Evolutionary conservation across 2,329 filamentous ascomycete genomes (phyloP).

Genomic region (Nothomitra cinnamomea): DNA sequence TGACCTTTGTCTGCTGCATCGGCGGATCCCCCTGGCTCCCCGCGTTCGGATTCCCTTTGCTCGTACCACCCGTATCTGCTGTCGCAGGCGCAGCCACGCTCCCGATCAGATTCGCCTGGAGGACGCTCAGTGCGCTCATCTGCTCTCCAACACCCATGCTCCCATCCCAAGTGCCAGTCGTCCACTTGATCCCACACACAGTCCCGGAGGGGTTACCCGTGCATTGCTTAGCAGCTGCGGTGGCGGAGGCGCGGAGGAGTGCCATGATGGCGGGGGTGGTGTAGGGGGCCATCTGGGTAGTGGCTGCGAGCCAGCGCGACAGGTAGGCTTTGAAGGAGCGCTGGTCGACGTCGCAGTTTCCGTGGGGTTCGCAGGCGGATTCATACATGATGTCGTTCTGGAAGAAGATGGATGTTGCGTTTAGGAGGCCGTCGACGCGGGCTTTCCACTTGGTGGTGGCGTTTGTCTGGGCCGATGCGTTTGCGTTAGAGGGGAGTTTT

Average conservation of each 20-base stretch:
- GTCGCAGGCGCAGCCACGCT: conserved; percentile 31
- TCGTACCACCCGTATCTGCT: conserved; percentile 38
- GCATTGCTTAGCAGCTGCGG: conserved; percentile 44
- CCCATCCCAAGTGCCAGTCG: conserved; percentile 31
- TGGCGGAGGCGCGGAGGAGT: conserved; percentile 38
- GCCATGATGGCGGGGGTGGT: conserved; percentile 39
- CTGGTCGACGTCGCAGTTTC: conserved; percentile 53
- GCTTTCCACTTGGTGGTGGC: conserved; percentile 20
- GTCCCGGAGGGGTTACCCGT: conserved; percentile 37
- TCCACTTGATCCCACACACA: conserved; percentile 49
- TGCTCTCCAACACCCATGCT: conserved; percentile 48
- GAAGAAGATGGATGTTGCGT: conserved; percentile 38
- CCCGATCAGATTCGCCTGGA: conserved; percentile 41
- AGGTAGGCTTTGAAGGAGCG: conserved; percentile 63
- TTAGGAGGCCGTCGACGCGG: conserved; percentile 41
- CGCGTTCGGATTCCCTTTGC: conserved; percentile 21
- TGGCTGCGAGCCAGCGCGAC: conserved; percentile 45
- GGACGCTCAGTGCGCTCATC: conserved; percentile 40
- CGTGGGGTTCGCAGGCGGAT: conserved; percentile 43
- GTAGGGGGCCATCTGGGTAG: conserved; percentile 44
- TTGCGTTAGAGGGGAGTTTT: neutral
- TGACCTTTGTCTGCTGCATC: conserved; percentile 22
- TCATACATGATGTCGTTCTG: conserved; percentile 43
- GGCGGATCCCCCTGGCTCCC: conserved; percentile 11
- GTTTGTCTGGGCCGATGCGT: neutral